phyloP scores from a whole-genome alignment of 345 rosid species.

The Noccaea caerulescens region DNA sequence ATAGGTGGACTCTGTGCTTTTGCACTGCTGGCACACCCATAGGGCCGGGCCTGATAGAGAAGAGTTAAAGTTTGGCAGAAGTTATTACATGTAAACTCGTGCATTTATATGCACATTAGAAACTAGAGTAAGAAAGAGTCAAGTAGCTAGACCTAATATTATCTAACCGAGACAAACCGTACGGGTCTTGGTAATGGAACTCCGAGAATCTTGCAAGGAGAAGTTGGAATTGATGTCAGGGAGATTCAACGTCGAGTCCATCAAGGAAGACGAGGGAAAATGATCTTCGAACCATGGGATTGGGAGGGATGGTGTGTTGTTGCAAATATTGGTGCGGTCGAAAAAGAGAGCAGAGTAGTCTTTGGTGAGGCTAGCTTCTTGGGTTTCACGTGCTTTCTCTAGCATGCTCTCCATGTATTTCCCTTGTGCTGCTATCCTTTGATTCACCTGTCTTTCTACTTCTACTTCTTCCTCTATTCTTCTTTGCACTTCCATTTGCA shows the following conservation, averaged over 20 bases:
- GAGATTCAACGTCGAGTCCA: slow-evolving; percentile 35
- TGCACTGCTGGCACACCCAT: no score
- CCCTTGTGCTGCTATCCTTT: slow-evolving; percentile 94
- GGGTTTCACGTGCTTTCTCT: slow-evolving; percentile 93
- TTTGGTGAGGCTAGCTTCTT: slow-evolving; percentile 53
- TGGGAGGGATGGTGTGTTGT: slow-evolving; percentile 36
- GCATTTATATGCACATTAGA: slow-evolving; percentile 31
- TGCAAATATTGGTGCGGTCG: slow-evolving; percentile 32
- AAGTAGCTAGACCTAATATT: slow-evolving; percentile 28
- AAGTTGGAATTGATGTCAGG: slow-evolving; percentile 38
- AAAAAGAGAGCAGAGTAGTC: slow-evolving; percentile 36
- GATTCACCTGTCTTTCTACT: slow-evolving; percentile 90
- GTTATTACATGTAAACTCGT: slow-evolving; percentile 36
- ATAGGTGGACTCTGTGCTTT: no score
- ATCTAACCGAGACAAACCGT: slow-evolving; percentile 43
- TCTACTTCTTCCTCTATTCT: slow-evolving; percentile 80
- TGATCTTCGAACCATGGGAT: slow-evolving; percentile 42
- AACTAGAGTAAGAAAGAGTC: slow-evolving; percentile 26
- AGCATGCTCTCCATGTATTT: slow-evolving; percentile 93
- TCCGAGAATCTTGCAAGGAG: slow-evolving; percentile 38
- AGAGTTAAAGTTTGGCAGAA: slow-evolving; percentile 21
- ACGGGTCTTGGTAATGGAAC: slow-evolving; percentile 25
- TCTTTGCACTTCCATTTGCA: slow-evolving; percentile 87
- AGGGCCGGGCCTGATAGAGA: not conserved
- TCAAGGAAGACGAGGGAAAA: slow-evolving; percentile 37